phyloP scores from a whole-genome alignment of 306 rosid genomes.

The Abrus precatorius region DNA sequence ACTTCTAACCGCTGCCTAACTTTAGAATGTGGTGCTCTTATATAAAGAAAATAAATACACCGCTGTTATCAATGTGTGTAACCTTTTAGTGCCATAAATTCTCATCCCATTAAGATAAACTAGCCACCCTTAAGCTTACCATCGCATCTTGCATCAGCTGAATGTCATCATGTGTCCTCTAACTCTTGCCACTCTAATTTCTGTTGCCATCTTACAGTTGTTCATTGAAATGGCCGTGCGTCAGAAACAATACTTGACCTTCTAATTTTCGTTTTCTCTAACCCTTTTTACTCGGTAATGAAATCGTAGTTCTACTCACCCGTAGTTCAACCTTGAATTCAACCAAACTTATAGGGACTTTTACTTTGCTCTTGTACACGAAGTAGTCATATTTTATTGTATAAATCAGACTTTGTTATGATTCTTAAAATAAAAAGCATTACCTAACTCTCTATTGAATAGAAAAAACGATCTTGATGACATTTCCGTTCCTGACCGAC shows the following conservation, averaged over 20 bases:
- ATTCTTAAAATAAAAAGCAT: not conserved
- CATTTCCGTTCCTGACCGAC: constrained; percentile 37
- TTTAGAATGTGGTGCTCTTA: not conserved
- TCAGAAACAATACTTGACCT: not conserved
- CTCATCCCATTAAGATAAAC: not conserved
- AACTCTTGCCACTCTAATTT: not conserved
- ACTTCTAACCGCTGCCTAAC: not conserved
- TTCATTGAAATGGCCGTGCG: not conserved
- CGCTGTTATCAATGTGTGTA: not conserved
- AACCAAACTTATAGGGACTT: not conserved
- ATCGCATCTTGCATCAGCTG: constrained; percentile 25
- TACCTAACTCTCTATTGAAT: not conserved
- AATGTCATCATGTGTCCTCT: not conserved
- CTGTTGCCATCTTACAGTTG: not conserved
- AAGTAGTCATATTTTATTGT: not conserved
- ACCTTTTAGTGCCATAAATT: not conserved
- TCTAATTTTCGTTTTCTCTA: not conserved
- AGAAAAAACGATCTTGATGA: not conserved
- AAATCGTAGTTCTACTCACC: not conserved
- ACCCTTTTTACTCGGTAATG: not conserved
- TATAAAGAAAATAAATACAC: not conserved
- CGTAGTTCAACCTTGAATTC: not conserved
- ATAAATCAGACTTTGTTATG: not conserved
- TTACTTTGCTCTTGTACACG: not conserved
- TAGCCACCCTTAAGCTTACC: not conserved